Evolutionary conservation across 2,329 filamentous ascomycete genomes (phyloP).

Genomic region (Fusarium sp.): DNA sequence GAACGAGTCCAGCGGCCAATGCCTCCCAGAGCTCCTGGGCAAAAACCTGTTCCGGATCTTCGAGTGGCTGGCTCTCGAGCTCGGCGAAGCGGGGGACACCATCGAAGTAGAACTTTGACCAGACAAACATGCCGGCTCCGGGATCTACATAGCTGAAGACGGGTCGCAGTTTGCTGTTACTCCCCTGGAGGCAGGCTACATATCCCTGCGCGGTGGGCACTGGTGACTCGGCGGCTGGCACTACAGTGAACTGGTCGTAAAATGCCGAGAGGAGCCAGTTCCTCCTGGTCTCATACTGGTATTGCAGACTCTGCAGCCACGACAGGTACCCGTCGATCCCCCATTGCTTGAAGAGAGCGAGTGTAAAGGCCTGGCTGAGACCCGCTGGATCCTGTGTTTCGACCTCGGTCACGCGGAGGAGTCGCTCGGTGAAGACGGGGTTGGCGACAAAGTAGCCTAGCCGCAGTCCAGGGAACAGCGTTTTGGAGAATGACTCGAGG

Average conservation of each 20-base stretch:
- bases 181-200: neutral
- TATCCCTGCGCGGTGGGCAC: neutral
- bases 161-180: neutral
- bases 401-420: neutral
- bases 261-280: neutral
- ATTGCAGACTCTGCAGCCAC: neutral
- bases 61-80: neutral
- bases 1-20: neutral
- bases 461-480: constrained; percentile 16
- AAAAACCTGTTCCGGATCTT: neutral
- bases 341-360: neutral
- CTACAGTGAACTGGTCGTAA: neutral
- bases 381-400: neutral
- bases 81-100: neutral
- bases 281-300: neutral
- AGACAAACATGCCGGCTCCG: neutral
- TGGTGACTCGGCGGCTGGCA: neutral
- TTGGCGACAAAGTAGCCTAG: constrained; percentile 5
- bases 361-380: neutral
- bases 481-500: constrained; percentile 39
- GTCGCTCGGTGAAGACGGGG: neutral
- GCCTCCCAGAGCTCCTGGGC: neutral
- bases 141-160: neutral
- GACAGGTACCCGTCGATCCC: neutral
- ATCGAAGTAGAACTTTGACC: neutral